Conservation (phyloP, 2,329 filamentous ascomycete species). For the Colletotrichum orbiculare region DNA sequence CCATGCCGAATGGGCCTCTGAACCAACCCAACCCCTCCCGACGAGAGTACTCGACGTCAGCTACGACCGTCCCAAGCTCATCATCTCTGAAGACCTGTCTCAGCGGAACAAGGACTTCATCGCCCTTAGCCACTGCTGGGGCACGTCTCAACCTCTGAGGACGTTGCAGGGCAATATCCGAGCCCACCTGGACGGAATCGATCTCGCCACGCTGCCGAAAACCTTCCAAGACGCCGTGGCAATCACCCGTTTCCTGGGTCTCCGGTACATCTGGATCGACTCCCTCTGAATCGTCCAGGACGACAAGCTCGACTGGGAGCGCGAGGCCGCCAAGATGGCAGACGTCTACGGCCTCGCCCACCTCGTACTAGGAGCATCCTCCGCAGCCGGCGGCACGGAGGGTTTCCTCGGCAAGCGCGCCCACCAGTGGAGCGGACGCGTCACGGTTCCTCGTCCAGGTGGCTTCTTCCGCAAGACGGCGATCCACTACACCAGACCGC, state of each 20-base stretch:
- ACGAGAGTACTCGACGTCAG: background rate
- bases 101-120: background rate
- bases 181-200: background rate
- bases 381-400: background rate
- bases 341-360: background rate
- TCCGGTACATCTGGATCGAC: conserved; percentile 39
- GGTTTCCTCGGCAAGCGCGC: conserved; percentile 1
- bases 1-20: background rate
- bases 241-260: conserved; percentile 21
- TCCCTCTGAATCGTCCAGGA: conserved; percentile 38
- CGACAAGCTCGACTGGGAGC: conserved; percentile 30
- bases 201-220: conserved; percentile 1
- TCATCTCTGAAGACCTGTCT: background rate
- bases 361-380: background rate
- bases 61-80: background rate
- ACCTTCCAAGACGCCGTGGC: conserved; percentile 31
- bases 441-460: background rate
- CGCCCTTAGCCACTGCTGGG: conserved; percentile 9
- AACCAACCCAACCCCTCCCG: background rate
- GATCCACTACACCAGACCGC: background rate
- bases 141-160: background rate
- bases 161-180: background rate
- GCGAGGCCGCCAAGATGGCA: conserved; percentile 24
- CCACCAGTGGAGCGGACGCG: background rate
- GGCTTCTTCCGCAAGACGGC: background rate